Conservation (phyloP, 139 green algal species). For the Picochlorum costavermella region DNA sequence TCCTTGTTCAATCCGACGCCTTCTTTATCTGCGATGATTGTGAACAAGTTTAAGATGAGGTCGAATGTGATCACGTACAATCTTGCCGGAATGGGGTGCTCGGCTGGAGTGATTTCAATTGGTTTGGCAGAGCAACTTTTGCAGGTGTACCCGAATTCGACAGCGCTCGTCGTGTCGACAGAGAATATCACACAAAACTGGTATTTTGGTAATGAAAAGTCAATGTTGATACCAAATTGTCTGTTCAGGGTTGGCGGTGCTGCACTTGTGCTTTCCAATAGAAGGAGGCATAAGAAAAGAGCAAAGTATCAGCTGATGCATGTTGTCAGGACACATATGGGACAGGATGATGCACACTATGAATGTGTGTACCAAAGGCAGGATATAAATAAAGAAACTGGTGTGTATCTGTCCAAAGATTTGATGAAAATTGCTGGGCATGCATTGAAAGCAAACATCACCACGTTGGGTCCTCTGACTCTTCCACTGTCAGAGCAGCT, state of each 20-base stretch:
- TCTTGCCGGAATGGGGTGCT: conserved; percentile 93
- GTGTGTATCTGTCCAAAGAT: conserved; percentile 81
- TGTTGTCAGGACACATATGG: conserved; percentile 86
- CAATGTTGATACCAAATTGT: conserved; percentile 97
- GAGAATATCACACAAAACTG: conserved; percentile 99
- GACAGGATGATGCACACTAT: conserved; percentile 78
- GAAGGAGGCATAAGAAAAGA: conserved; percentile 46
- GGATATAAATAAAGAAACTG: conserved; percentile 46
- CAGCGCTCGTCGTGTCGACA: conserved; percentile 81
- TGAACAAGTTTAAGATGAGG: conserved; percentile 92
- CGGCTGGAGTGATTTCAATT: conserved; percentile 78
- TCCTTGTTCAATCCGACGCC: conserved; percentile 94
- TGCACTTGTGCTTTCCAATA: conserved; percentile 90
- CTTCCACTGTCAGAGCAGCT: conserved; percentile 90
- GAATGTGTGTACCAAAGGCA: conserved; percentile 75
- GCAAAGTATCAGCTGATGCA: conserved; percentile 82
- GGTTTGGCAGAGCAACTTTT: conserved; percentile 86
- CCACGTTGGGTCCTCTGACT: conserved; percentile 88
- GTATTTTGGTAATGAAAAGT: conserved; percentile 82
- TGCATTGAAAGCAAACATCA: conserved; percentile 90
- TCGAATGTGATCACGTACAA: conserved; percentile 89
- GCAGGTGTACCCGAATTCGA: conserved; percentile 59
- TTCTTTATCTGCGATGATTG: conserved; percentile 87
- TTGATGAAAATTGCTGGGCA: conserved; percentile 86
- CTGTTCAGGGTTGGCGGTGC: conserved; percentile 90